Base-by-base conservation (phyloP, 2,329 filamentous ascomycete species). In the Xylaria polymorpha region DNA sequence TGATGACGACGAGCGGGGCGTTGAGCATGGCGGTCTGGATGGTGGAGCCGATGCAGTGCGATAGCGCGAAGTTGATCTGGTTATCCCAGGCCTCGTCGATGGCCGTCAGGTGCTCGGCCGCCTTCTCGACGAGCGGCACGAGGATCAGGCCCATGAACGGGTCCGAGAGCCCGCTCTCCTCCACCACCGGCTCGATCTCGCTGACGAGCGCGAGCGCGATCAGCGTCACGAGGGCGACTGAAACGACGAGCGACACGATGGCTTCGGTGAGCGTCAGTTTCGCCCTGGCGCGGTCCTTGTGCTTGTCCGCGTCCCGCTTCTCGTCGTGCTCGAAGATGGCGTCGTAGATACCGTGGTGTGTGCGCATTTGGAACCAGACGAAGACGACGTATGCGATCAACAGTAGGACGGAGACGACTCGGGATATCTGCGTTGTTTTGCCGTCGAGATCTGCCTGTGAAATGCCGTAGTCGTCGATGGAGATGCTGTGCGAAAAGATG, bases 21-120 rank as follows among this genome's bases (percentile, higher is more conserved):
- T 97, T 97, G 77, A 97, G 89, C 39, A 97, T 86, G 0, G 94
- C 93, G 0, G 94, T 98, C 81, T 97, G 94, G 67, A 97, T 91
- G 0, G 92, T 95, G 2, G 94, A 91, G 56, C 93, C 94, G 50
- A 97, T 88, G 62, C 96, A 92, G 79, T 97, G 94, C 53, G 92
- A 92, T 32, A 96, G 85, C 0, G 93, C 93, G 80, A 94, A 91
- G 82, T 96, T 96, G 85, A 94, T 94, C 78, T 91, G 90, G 77
- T 92, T 89, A 74, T 93, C 91, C 85, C 90, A 95, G 29, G 93
- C 93, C 84, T 97, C 93, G 74, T 96, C 92, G 67, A 97, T 85
- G 50, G 93, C 92, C 1, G 92, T 94, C 56, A 97, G 83, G 80
- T 97, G 93, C 80, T 97, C 93, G 14, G 93, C 93, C 2, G 92